Conservation (phyloP, 306 rosid species). For the Urtica urens region DNA sequence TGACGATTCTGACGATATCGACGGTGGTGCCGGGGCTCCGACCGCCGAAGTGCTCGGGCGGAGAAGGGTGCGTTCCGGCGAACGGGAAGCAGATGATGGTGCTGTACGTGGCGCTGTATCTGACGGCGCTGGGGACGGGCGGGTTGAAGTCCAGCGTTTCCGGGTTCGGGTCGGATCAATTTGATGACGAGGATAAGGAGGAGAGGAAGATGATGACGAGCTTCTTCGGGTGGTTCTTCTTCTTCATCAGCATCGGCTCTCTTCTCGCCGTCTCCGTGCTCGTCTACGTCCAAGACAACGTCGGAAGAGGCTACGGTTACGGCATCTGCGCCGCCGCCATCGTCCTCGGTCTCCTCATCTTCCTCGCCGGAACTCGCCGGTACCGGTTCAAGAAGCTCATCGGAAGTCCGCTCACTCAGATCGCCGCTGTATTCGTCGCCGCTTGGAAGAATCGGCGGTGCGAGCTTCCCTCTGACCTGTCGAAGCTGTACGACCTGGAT, state of each 20-base stretch:
- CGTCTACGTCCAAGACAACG: slow-evolving; percentile 59
- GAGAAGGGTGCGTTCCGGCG: slow-evolving; percentile 33
- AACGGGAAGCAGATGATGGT: slow-evolving; percentile 31
- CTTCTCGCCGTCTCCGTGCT: slow-evolving; percentile 55
- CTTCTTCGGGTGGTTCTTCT: slow-evolving; percentile 86
- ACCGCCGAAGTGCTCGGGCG: slow-evolving; percentile 47
- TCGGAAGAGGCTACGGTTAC: slow-evolving; percentile 73
- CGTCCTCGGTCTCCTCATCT: slow-evolving; percentile 34
- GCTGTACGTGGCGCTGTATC: slow-evolving; percentile 56
- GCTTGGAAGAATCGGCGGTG: slow-evolving; percentile 48
- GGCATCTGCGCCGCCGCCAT: slow-evolving; percentile 62
- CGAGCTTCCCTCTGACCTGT: slow-evolving; percentile 46
- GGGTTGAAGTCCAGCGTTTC: slow-evolving; percentile 83
- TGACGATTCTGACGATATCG: slow-evolving; percentile 66
- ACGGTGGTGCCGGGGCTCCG: slow-evolving; percentile 66
- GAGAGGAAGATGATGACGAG: slow-evolving; percentile 45
- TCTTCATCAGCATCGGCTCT: slow-evolving; percentile 70
- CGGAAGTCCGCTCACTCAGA: slow-evolving; percentile 86
- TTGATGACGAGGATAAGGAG: slow-evolving; percentile 39
- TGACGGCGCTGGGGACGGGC: slow-evolving; percentile 75
- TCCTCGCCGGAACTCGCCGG: slow-evolving; percentile 52
- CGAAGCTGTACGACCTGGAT: slow-evolving; percentile 31
- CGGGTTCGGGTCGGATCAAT: slow-evolving; percentile 84
- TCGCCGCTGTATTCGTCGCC: slow-evolving; percentile 46
- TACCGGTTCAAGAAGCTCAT: slow-evolving; percentile 59